Evolutionary conservation across 1,139 yeast genomes (phyloP), one percentile per base, ranked within the genome.

Genomic region (Casaregolazyma lundiana): DNA sequence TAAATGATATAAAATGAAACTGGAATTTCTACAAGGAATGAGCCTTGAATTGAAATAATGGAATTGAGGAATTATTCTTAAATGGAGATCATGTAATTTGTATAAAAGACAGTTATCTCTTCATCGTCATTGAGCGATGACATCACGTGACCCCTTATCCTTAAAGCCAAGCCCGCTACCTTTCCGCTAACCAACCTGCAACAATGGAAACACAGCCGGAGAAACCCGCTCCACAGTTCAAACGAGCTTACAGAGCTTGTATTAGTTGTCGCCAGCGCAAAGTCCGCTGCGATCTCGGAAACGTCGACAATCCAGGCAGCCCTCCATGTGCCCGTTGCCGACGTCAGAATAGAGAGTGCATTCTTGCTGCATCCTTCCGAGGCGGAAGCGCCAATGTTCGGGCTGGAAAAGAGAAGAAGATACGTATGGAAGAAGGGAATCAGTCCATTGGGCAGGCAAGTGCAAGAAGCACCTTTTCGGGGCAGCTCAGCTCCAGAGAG

Each of bases 301-400:
- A 82, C 3, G 78, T 81, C 9, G 84, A 81, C 49, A 74, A 73
- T 48, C 96, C 96, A 0, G 72, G 75, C 45, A 81, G 79, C 6
- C 95, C 95, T 5, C 94, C 94, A 16, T 90, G 97, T 72, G 83
- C 80, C 2, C 69, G 97, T 46, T 89, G 97, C 60, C 73, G 77
- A 51, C 72, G 96, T 44, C 96, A 89, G 60, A 71, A 94, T 17
- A 78, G 77, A 57, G 88, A 83, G 56, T 89, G 97, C 66, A 80
- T 82, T 19, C 84, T 89, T 65, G 83, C 83, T 3, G 84, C 80
- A 45, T 71, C 80, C 34, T 71, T 73, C 50, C 65, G 87, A 45
- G 84, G 87, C 2, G 83, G 81, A 1, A 66, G 72, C 21, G 66
- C 67, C 17, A 75, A 76, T 53, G 72, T 76, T 9, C 59, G 69